A percentile compares a stretch with the other conserved stretches of the same genome.
Conservation (phyloP, 257 asterid species). For the Eucommia ulmoides region DNA sequence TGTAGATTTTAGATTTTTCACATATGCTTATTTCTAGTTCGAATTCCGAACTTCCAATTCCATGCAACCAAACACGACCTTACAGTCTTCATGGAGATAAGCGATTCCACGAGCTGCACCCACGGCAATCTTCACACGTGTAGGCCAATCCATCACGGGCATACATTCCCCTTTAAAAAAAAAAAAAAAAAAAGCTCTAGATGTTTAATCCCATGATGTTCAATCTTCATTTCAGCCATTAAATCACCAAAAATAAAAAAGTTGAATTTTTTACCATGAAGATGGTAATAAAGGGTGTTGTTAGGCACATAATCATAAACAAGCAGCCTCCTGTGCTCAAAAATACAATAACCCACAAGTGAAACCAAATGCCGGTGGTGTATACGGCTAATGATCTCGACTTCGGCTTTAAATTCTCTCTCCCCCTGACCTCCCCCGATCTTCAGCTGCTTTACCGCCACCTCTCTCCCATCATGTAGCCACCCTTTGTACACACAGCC, state of each 20-base stretch:
- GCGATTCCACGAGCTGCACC: conserved; percentile 99
- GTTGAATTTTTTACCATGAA: not conserved
- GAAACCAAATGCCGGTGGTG: conserved; percentile 28
- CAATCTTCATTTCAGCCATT: not conserved
- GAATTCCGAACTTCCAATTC: no score
- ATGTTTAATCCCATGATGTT: conserved; percentile 3
- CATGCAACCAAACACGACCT: no score
- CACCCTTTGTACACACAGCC: conserved; percentile 1
- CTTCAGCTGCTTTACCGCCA: conserved; percentile 1
- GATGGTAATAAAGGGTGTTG: conserved; percentile 1
- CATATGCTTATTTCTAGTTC: not conserved
- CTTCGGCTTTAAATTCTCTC: conserved; percentile 43
- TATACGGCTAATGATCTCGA: conserved; percentile 82
- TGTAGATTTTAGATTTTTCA: no score
- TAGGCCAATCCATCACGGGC: conserved; percentile 75
- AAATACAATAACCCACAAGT: not conserved
- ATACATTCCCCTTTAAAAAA: conserved; percentile 39
- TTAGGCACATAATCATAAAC: conserved; percentile 1
- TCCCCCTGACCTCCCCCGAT: conserved; percentile 2
- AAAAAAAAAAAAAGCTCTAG: conserved; percentile 14
- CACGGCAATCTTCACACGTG: conserved; percentile 66
- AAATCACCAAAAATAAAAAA: not conserved
- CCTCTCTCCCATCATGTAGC: not conserved
- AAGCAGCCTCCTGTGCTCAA: not conserved
- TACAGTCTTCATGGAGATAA: conserved; percentile 99